phyloP scores from a whole-genome alignment of 2,329 filamentous ascomycete genomes.

The Neonectria faginata region DNA sequence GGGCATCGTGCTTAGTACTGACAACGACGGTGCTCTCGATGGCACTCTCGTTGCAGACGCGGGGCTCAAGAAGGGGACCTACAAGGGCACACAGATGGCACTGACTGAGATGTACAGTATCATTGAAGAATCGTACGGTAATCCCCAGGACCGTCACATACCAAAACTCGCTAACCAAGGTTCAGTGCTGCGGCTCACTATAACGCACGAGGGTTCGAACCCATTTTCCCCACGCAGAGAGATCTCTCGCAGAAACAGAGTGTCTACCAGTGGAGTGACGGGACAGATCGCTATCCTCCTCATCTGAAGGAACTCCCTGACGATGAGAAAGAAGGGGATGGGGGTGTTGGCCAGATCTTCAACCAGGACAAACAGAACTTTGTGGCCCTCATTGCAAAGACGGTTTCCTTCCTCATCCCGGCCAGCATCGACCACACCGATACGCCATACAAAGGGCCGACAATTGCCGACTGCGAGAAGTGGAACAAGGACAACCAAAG shows the following conservation, averaged over 20 bases:
- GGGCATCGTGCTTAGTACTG: constrained; percentile 21
- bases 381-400: constrained; percentile 7
- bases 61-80: constrained; percentile 27
- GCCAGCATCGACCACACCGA: neutral
- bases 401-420: constrained; percentile 24
- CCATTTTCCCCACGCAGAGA: constrained; percentile 24
- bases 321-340: constrained; percentile 1
- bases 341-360: constrained; percentile 19
- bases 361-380: neutral
- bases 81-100: constrained; percentile 24
- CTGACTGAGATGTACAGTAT: constrained; percentile 33
- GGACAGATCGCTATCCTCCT: constrained; percentile 23
- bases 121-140: constrained; percentile 25
- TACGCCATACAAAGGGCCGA: constrained; percentile 19
- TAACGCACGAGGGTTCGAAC: constrained; percentile 15
- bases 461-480: constrained; percentile 21
- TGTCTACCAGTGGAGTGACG: constrained; percentile 29
- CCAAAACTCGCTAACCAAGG: neutral
- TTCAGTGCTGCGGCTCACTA: constrained; percentile 23
- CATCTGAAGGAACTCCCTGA: constrained; percentile 17
- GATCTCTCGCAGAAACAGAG: constrained; percentile 16
- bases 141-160: rapidly evolving
- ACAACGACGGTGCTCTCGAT: constrained; percentile 4
- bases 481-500: constrained; percentile 16
- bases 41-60: constrained; percentile 7